Percentiles rank a stretch among this genome's conserved stretches.
Evolutionary conservation across 352 stramenopile genomes (phyloP).

Genomic region (Globisporangium heterothallicum): DNA sequence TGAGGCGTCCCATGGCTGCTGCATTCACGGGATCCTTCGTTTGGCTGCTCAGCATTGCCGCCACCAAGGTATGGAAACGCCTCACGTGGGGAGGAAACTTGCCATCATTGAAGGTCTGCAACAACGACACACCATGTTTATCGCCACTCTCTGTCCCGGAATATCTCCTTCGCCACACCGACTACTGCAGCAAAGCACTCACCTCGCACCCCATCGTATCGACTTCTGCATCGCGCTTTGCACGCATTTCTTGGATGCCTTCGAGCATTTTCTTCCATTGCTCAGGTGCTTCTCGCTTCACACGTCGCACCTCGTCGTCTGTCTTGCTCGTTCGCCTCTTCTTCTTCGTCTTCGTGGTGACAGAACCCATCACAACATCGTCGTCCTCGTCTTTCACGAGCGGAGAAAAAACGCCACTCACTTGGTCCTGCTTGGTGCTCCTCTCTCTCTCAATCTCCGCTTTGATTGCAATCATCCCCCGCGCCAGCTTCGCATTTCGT

Average conservation of each 20-base stretch:
- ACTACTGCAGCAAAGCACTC: too few species aligned
- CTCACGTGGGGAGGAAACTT: slow-evolving; percentile 33
- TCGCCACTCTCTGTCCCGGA: too few species aligned
- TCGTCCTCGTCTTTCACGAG: slow-evolving; percentile 8
- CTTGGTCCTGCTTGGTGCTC: too few species aligned
- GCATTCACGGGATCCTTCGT: slow-evolving; percentile 94
- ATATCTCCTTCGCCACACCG: too few species aligned
- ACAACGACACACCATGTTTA: neutral
- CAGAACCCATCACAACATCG: neutral
- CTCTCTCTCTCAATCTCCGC: slow-evolving; percentile 21
- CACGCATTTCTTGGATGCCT: slow-evolving; percentile 68
- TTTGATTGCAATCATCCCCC: slow-evolving; percentile 3
- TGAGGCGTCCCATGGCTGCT: slow-evolving; percentile 64
- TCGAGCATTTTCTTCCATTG: slow-evolving; percentile 53
- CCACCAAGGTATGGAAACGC: slow-evolving; percentile 92
- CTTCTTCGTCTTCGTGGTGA: slow-evolving; percentile 14
- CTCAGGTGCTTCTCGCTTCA: slow-evolving; percentile 17
- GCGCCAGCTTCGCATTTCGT: neutral
- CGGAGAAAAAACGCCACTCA: too few species aligned
- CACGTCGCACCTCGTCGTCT: slow-evolving; percentile 8
- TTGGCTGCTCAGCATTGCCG: slow-evolving; percentile 96
- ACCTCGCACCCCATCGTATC: slow-evolving; percentile 68
- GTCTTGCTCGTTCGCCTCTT: slow-evolving; percentile 20
- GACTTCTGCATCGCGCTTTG: slow-evolving; percentile 56
- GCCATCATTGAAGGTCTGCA: slow-evolving; percentile 36